These are phyloP conservation scores for Thinopyrum elongatum DNA, from an alignment of 176 grass and related monocot genomes.

Conservation along the genomic window DNA sequence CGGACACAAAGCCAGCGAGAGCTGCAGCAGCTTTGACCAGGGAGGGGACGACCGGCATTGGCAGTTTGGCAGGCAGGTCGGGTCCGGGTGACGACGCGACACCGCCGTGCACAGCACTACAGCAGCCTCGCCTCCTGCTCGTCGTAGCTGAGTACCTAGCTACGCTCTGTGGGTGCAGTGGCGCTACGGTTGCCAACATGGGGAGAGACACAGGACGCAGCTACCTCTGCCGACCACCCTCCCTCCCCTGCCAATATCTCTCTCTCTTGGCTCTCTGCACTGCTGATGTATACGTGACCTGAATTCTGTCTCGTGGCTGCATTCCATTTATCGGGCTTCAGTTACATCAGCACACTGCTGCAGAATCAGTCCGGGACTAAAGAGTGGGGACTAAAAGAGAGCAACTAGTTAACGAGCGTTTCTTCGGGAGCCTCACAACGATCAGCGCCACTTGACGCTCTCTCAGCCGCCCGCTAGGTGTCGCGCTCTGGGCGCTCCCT, in stretches of 20 bases:
- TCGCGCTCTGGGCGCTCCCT: too few relatives aligned
- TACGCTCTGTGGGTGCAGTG: background rate
- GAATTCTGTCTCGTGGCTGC: background rate
- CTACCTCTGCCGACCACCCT: constrained; percentile 5
- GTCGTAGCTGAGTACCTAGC: background rate
- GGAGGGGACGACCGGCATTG: background rate
- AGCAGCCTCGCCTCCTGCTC: background rate
- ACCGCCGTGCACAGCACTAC: background rate
- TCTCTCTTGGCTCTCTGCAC: background rate
- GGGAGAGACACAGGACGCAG: background rate
- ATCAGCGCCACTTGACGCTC: too few relatives aligned
- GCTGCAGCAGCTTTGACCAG: constrained; percentile 44
- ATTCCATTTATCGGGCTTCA: background rate
- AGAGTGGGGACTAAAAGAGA: too few relatives aligned
- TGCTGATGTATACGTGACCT: background rate
- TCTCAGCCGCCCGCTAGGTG: too few relatives aligned
- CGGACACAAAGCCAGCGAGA: constrained; percentile 1
- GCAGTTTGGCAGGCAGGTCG: background rate
- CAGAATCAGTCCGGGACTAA: too few relatives aligned
- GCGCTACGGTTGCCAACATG: background rate
- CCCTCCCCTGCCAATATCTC: background rate
- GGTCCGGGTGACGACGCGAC: constrained; percentile 40
- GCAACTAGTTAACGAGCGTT: too few relatives aligned
- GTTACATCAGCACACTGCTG: too few relatives aligned
- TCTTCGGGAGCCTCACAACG: too few relatives aligned